These are phyloP conservation scores for Zygotorulaspora mrakii DNA, from an alignment of 1,139 yeast genomes.

Conservation along the genomic window DNA sequence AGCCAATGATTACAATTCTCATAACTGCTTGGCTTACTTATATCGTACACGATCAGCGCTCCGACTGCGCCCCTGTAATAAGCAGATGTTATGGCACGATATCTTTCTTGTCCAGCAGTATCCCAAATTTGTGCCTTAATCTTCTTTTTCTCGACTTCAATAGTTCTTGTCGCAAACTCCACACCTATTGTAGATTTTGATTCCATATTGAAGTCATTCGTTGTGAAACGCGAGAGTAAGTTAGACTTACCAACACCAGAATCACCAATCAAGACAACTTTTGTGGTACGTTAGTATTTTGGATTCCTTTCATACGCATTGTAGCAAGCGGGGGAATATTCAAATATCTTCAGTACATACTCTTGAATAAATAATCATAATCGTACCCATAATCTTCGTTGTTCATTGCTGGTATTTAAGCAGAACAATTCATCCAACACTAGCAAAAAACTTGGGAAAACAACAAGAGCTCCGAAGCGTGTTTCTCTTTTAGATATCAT, in stretches of 20 bases:
- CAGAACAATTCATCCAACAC: conserved; percentile 1
- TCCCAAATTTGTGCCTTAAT: conserved; percentile 99
- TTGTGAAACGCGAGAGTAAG: conserved; percentile 85
- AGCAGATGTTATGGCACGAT: conserved; percentile 95
- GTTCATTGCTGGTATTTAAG: conserved; percentile 29
- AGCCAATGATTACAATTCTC: conserved; percentile 95
- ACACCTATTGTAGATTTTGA: conserved; percentile 96
- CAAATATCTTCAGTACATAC: conserved; percentile 38
- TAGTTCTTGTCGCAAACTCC: conserved; percentile 94
- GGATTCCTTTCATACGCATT: background rate
- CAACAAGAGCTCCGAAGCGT: background rate
- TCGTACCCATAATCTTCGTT: conserved; percentile 81
- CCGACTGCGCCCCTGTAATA: conserved; percentile 98
- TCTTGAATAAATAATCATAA: conserved; percentile 91
- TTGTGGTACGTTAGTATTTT: conserved; percentile 12
- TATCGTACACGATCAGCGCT: conserved; percentile 92
- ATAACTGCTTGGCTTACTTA: conserved; percentile 86
- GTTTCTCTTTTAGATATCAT: background rate
- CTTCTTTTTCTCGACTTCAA: conserved; percentile 90
- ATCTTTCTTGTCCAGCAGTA: conserved; percentile 98
- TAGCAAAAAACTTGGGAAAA: background rate
- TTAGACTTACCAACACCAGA: conserved; percentile 98
- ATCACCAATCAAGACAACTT: conserved; percentile 90
- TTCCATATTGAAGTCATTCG: conserved; percentile 93
- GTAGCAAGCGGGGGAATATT: conserved; percentile 1